These are phyloP conservation scores for Lactifluus pinguis DNA, from an alignment of 768 basidiomycete genomes.

Conservation along the genomic window DNA sequence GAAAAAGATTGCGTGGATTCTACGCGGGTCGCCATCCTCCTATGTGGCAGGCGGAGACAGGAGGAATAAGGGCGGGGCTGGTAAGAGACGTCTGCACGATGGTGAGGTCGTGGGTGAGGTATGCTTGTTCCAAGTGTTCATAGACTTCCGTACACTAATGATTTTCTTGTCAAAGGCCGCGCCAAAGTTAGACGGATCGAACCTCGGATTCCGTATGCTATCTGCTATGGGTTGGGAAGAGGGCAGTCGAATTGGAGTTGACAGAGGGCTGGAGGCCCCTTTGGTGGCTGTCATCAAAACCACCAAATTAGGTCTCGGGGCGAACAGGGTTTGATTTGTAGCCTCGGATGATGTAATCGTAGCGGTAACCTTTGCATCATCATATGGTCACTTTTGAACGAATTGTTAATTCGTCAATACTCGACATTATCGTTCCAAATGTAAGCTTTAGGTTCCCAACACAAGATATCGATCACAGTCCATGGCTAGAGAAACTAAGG, in stretches of 20 bases:
- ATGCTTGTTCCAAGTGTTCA: constrained; percentile 12
- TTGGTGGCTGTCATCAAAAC: constrained; percentile 80
- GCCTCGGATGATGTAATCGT: background rate
- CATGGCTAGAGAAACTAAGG: constrained; percentile 47
- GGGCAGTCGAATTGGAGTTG: constrained; percentile 63
- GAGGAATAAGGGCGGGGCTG: constrained; percentile 22
- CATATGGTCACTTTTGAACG: constrained; percentile 46
- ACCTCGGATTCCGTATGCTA: constrained; percentile 83
- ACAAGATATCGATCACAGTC: constrained; percentile 30
- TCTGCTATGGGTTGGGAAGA: constrained; percentile 89
- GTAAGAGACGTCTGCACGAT: constrained; percentile 44
- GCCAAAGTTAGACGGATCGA: constrained; percentile 69
- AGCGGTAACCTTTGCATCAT: too few species aligned
- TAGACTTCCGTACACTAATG: background rate
- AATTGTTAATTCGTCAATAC: constrained; percentile 47
- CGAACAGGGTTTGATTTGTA: constrained; percentile 22
- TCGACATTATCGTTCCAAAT: constrained; percentile 58
- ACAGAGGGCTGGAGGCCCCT: constrained; percentile 56
- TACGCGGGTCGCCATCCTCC: constrained; percentile 19
- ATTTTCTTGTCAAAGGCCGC: constrained; percentile 43
- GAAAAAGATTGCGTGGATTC: constrained; percentile 42
- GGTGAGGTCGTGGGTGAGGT: constrained; percentile 86
- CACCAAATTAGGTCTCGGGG: constrained; percentile 79
- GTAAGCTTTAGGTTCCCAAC: constrained; percentile 55
- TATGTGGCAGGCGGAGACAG: constrained; percentile 23